Conservation (phyloP, 139 green algal species). For the Ettlia oleoabundans region DNA sequence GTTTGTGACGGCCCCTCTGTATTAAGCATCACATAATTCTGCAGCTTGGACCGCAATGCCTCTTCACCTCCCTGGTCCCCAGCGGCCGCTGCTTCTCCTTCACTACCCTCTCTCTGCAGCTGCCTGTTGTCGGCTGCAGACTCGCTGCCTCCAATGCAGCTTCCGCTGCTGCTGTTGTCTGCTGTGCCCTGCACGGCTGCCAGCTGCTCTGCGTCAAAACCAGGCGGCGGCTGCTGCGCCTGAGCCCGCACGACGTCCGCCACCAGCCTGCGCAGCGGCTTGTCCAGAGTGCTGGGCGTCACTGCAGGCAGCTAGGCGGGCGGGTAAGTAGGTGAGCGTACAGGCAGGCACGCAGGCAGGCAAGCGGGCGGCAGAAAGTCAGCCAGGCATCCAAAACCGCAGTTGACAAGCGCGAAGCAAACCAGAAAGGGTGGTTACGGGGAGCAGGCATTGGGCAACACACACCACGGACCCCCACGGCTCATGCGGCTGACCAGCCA, state of each 20-base stretch:
- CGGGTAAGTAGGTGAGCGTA: neutral
- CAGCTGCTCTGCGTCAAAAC: neutral
- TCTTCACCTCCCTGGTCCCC: neutral
- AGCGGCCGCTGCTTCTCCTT: neutral
- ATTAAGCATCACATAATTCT: conserved; percentile 28
- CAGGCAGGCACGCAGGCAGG: no score
- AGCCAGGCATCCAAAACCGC: no score
- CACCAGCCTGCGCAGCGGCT: conserved; percentile 9
- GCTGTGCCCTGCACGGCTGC: neutral
- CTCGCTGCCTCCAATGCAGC: neutral
- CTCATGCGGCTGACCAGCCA: neutral
- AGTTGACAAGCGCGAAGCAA: no score
- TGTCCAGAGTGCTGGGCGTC: neutral
- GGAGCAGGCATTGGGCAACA: no score
- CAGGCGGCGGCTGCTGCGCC: conserved; percentile 7
- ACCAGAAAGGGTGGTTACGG: no score
- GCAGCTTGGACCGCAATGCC: conserved; percentile 4
- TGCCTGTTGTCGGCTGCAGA: no score
- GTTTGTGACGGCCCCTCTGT: neutral
- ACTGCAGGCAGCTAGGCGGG: neutral
- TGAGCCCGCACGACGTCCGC: conserved; percentile 25
- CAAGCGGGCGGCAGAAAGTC: no score
- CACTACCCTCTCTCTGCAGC: neutral
- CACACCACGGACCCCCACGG: no score
- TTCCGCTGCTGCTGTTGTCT: neutral